phyloP scores from a whole-genome alignment of 2,329 filamentous ascomycete species.

The Hortaea werneckii region DNA sequence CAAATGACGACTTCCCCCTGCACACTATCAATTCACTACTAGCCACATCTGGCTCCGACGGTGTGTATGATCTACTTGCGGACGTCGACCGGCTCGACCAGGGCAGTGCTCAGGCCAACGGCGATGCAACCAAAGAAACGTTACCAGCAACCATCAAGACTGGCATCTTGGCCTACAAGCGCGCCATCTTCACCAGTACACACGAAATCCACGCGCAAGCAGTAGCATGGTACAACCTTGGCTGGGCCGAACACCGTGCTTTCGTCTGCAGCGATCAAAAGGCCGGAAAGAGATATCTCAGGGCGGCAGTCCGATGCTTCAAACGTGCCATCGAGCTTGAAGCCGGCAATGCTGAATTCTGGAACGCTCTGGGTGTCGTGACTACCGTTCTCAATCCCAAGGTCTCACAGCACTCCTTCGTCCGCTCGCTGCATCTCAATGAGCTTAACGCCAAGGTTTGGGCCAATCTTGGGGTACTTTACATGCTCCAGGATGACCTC shows the following conservation, averaged over 20 bases:
- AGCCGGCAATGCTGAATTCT: constrained; percentile 88
- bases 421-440: constrained; percentile 84
- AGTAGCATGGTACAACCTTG: constrained; percentile 94
- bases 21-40: constrained; percentile 51
- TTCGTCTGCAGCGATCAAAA: constrained; percentile 54
- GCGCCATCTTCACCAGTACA: constrained; percentile 63
- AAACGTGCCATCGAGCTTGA: constrained; percentile 94
- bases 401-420: constrained; percentile 86
- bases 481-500: constrained; percentile 71
- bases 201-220: constrained; percentile 78
- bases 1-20: constrained; percentile 52
- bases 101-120: not conserved
- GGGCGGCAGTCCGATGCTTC: constrained; percentile 78
- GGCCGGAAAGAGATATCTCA: constrained; percentile 58
- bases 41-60: constrained; percentile 40
- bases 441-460: constrained; percentile 75
- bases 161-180: constrained; percentile 72
- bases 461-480: constrained; percentile 84
- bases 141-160: constrained; percentile 28
- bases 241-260: constrained; percentile 82
- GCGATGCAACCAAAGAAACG: constrained; percentile 31
- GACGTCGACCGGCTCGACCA: constrained; percentile 55
- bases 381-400: constrained; percentile 77
- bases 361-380: constrained; percentile 89
- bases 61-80: constrained; percentile 50